Conservation (phyloP, 768 basidiomycete species). For the Phlegmacium glaucopus region DNA sequence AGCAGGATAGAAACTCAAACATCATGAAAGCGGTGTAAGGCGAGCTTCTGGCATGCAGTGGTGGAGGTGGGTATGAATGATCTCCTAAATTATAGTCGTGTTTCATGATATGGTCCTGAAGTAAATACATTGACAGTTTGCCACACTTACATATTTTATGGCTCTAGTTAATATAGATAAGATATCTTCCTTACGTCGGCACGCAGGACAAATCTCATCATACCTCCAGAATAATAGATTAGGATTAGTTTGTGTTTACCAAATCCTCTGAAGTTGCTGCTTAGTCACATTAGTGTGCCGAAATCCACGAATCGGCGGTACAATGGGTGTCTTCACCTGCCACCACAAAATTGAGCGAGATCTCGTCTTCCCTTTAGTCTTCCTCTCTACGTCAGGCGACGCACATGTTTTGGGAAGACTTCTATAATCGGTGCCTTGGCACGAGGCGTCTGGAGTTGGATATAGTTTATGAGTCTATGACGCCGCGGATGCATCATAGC, state of each 20-base stretch:
- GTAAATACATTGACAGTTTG: conserved; percentile 9
- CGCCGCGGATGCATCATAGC: too few species aligned
- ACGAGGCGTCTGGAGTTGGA: too few species aligned
- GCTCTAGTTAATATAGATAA: too few species aligned
- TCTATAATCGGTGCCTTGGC: conserved; percentile 19
- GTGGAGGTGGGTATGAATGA: conserved; percentile 7
- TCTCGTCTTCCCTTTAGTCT: conserved; percentile 16
- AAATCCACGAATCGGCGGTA: not conserved
- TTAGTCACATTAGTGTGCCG: too few species aligned
- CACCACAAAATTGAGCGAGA: conserved; percentile 3
- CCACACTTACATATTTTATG: conserved; percentile 10
- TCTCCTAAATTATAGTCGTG: conserved; percentile 8
- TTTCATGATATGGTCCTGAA: conserved; percentile 18
- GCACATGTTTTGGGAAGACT: conserved; percentile 13
- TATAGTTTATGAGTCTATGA: too few species aligned
- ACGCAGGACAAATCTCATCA: not conserved
- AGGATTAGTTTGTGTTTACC: not conserved
- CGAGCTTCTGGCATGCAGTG: conserved; percentile 11
- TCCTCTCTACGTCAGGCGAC: conserved; percentile 14
- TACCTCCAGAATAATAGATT: conserved; percentile 6
- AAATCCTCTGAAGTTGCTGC: too few species aligned
- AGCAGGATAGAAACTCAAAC: conserved; percentile 9
- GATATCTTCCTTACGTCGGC: too few species aligned
- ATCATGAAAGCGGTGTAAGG: conserved; percentile 11
- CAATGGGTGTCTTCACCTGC: not conserved